Percentiles rank a stretch among this genome's conserved stretches.
These are phyloP conservation scores for Dryas drummondii DNA, from an alignment of 306 rosid genomes.

Conservation along the genomic window DNA sequence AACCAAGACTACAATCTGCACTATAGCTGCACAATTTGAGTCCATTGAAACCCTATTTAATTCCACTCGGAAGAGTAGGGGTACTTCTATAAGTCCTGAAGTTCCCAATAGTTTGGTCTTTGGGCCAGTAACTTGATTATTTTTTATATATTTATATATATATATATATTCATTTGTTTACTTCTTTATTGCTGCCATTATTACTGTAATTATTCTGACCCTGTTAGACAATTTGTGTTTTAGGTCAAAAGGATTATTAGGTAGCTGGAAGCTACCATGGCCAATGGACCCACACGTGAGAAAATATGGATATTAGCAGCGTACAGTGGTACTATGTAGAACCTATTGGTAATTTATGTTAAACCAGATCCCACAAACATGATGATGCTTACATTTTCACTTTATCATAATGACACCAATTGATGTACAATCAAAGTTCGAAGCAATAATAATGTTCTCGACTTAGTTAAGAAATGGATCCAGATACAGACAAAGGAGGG, in stretches of 20 bases:
- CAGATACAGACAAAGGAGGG: constrained; percentile 35
- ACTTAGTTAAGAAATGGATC: constrained; percentile 23
- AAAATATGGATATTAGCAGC: neutral
- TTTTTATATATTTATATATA: neutral
- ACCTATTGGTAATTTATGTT: neutral
- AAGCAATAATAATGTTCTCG: neutral
- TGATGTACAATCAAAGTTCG: neutral
- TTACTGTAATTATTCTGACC: neutral
- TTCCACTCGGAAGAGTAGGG: neutral
- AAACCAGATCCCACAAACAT: constrained; percentile 11
- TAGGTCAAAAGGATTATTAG: neutral
- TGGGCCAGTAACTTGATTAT: neutral
- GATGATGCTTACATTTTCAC: neutral
- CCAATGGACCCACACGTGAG: constrained; percentile 11
- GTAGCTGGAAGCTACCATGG: constrained; percentile 1
- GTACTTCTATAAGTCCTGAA: neutral
- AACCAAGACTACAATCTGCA: neutral
- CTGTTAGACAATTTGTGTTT: neutral
- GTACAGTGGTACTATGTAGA: neutral
- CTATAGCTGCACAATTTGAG: neutral
- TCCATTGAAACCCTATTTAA: neutral
- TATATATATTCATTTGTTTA: neutral
- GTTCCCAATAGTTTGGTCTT: neutral
- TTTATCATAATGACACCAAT: neutral
- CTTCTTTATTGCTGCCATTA: neutral